Conservation (phyloP, 2,329 filamentous ascomycete species). For the Juglanconis sp. region DNA sequence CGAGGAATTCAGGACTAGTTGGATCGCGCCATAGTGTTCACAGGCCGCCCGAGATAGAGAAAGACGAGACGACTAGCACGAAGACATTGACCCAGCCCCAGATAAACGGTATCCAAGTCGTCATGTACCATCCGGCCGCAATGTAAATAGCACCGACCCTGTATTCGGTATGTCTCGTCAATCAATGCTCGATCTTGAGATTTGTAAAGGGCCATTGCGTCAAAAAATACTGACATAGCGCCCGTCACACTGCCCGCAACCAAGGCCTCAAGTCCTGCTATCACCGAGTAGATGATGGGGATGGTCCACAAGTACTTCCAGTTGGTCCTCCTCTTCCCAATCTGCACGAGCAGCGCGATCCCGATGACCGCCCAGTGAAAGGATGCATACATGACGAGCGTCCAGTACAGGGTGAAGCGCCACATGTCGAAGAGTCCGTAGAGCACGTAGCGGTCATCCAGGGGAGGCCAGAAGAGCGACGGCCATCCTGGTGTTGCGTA, state of each 20-base stretch:
- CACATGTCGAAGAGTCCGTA: constrained; percentile 76
- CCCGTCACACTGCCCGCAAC: constrained; percentile 80
- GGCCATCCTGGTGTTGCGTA: constrained; percentile 75
- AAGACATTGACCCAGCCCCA: constrained; percentile 85
- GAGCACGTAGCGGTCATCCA: constrained; percentile 54
- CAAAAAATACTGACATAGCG: constrained; percentile 58
- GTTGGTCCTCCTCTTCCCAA: constrained; percentile 48
- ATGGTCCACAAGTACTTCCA: constrained; percentile 68
- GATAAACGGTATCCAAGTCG: constrained; percentile 87
- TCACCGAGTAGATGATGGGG: constrained; percentile 65
- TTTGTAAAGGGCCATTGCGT: neutral
- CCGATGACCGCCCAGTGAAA: constrained; percentile 71
- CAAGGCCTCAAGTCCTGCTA: constrained; percentile 73
- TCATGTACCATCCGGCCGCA: constrained; percentile 83
- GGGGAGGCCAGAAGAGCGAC: constrained; percentile 73
- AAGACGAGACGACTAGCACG: constrained; percentile 79
- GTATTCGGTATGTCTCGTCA: constrained; percentile 15
- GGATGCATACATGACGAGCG: constrained; percentile 70
- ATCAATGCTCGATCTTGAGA: neutral
- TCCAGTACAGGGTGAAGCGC: constrained; percentile 87
- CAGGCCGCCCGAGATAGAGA: constrained; percentile 86
- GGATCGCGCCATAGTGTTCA: constrained; percentile 38
- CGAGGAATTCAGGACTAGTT: neutral
- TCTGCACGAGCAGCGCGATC: constrained; percentile 72
- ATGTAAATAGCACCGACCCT: constrained; percentile 79